These are phyloP conservation scores for Exobasidium rhododendri DNA, from an alignment of 1,284 basidiomycete species.

Conservation along the genomic window DNA sequence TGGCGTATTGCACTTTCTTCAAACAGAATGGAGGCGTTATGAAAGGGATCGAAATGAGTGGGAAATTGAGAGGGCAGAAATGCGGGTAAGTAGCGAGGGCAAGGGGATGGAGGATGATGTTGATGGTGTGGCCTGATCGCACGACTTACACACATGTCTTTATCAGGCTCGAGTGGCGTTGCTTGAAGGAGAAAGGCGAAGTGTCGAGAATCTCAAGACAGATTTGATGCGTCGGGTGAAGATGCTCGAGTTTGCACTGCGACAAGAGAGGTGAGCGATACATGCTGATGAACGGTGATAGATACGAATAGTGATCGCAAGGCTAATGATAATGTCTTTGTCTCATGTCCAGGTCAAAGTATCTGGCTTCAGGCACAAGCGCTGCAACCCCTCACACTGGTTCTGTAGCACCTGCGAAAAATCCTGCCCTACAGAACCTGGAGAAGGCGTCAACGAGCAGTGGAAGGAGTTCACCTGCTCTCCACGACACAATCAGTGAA, in stretches of 20 bases:
- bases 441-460: constrained; percentile 33
- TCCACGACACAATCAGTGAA: background rate
- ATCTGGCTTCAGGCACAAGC: constrained; percentile 18
- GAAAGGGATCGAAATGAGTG: constrained; percentile 98
- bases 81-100: constrained; percentile 71
- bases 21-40: constrained; percentile 88
- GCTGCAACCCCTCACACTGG: background rate
- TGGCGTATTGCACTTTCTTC: constrained; percentile 91
- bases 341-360: constrained; percentile 28
- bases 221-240: constrained; percentile 94
- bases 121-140: background rate
- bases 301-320: too few relatives aligned
- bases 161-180: constrained; percentile 92
- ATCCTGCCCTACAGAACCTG: constrained; percentile 27
- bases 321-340: too few relatives aligned
- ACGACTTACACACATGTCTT: constrained; percentile 8
- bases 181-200: constrained; percentile 90
- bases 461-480: constrained; percentile 38
- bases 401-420: constrained; percentile 12
- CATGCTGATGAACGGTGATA: too few relatives aligned
- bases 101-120: constrained; percentile 8
- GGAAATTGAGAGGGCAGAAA: constrained; percentile 99
- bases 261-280: constrained; percentile 74
- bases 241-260: constrained; percentile 83
- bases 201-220: constrained; percentile 93